Evolutionary conservation across 1,284 basidiomycete genomes (phyloP).

Genomic region (Leccinum griseonigrum): DNA sequence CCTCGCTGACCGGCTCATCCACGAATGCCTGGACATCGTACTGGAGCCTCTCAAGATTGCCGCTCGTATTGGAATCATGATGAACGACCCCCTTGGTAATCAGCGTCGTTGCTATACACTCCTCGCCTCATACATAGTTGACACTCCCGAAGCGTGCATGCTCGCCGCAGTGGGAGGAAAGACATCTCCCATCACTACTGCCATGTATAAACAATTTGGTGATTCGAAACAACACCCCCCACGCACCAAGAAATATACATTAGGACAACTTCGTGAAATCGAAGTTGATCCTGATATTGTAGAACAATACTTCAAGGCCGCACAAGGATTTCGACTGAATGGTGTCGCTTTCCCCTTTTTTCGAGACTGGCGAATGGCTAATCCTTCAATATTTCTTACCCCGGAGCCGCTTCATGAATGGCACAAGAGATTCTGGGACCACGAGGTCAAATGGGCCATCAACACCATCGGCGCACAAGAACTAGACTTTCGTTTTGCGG

Average conservation of each 20-base stretch:
- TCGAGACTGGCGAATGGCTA: background rate
- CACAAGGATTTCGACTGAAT: background rate
- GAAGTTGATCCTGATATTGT: background rate
- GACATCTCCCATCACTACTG: background rate
- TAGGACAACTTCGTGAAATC: background rate
- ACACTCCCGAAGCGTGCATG: background rate
- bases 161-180: background rate
- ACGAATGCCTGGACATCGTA: background rate
- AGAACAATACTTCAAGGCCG: background rate
- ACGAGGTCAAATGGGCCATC: background rate
- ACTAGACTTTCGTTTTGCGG: background rate
- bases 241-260: background rate
- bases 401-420: background rate
- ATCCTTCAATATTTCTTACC: background rate
- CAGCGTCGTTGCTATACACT: background rate
- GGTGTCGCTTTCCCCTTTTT: background rate
- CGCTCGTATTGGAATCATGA: background rate
- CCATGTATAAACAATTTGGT: background rate
- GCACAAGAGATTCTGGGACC: background rate
- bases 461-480: background rate
- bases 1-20: background rate
- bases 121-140: background rate
- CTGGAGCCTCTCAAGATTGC: constrained; percentile 1
- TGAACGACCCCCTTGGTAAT: constrained; percentile 1
- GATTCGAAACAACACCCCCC: background rate